Evolutionary conservation across 108 stramenopile species (phyloP).

Genomic region (Asterionellopsis glacialis): DNA sequence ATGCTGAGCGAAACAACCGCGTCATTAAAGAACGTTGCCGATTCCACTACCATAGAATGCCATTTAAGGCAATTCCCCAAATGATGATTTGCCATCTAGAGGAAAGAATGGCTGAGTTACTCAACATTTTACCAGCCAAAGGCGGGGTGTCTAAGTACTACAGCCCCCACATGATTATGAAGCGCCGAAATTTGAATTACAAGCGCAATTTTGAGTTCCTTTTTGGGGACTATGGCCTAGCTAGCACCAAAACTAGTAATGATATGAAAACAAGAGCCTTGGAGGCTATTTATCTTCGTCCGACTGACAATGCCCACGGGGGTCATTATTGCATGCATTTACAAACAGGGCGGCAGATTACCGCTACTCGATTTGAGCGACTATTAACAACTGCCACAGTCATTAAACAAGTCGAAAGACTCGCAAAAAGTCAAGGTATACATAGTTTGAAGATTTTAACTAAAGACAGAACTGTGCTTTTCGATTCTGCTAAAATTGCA

Average conservation of each 20-base stretch:
- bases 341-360: slow-evolving; percentile 10
- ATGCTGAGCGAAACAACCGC: slow-evolving; percentile 15
- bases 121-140: slow-evolving; percentile 17
- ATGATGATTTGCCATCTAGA: slow-evolving; percentile 9
- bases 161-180: background rate
- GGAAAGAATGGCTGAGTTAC: slow-evolving; percentile 1
- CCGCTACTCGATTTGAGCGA: slow-evolving; percentile 4
- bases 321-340: slow-evolving; percentile 25
- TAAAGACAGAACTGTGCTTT: background rate
- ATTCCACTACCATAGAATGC: slow-evolving; percentile 11
- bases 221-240: slow-evolving; percentile 8
- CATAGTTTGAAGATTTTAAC: background rate
- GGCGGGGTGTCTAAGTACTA: slow-evolving; percentile 10
- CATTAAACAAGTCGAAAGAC: slow-evolving; percentile 8
- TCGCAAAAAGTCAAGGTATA: slow-evolving; percentile 2
- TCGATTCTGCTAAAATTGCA: slow-evolving; percentile 8
- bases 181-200: slow-evolving; percentile 5
- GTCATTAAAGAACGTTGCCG: slow-evolving; percentile 28
- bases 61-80: slow-evolving; percentile 21
- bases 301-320: slow-evolving; percentile 27
- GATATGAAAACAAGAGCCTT: slow-evolving; percentile 4
- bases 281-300: slow-evolving; percentile 19
- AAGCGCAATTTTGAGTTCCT: background rate
- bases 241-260: slow-evolving; percentile 3
- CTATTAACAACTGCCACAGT: slow-evolving; percentile 16